These are phyloP conservation scores for Colletotrichum falcatum DNA, from an alignment of 2,329 filamentous ascomycete species.

Conservation along the genomic window DNA sequence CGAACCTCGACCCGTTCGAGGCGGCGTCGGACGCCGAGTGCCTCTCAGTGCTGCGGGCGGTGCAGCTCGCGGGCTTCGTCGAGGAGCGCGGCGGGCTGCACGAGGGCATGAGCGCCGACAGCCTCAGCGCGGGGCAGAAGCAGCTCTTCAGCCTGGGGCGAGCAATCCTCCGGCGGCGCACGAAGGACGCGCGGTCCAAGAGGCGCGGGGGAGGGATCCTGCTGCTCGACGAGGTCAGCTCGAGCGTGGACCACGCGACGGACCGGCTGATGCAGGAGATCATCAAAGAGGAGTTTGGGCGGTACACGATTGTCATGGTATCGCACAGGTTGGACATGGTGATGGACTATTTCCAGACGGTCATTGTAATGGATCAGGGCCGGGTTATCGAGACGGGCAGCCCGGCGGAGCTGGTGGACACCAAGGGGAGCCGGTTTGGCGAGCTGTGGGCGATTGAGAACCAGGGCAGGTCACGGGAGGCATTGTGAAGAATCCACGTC, in stretches of 20 bases:
- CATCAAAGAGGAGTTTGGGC: constrained; percentile 53
- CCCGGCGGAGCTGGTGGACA: constrained; percentile 39
- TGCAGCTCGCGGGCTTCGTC: constrained; percentile 48
- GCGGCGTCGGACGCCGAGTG: constrained; percentile 46
- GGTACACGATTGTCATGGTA: constrained; percentile 66
- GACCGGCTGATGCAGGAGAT: constrained; percentile 57
- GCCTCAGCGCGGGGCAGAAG: constrained; percentile 66
- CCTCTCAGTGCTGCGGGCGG: constrained; percentile 45
- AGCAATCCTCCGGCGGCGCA: constrained; percentile 59
- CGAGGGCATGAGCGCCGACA: constrained; percentile 54
- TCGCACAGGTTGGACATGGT: constrained; percentile 63
- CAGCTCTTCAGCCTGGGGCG: constrained; percentile 71
- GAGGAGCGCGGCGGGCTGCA: constrained; percentile 45
- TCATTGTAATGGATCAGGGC: constrained; percentile 64
- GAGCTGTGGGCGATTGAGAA: constrained; percentile 49
- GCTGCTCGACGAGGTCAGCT: constrained; percentile 58
- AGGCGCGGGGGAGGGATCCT: constrained; percentile 47
- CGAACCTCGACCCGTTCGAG: constrained; percentile 53
- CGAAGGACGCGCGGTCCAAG: constrained; percentile 47
- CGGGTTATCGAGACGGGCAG: constrained; percentile 52
- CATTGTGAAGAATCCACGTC: too few species aligned
- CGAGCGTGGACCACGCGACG: constrained; percentile 56
- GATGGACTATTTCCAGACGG: constrained; percentile 61
- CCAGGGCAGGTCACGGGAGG: not conserved
- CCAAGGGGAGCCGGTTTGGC: constrained; percentile 46